A percentile compares a stretch with the other conserved stretches of the same genome.
Conservation (phyloP, 108 stramenopile genomes). For the Cyclotella sp. region DNA sequence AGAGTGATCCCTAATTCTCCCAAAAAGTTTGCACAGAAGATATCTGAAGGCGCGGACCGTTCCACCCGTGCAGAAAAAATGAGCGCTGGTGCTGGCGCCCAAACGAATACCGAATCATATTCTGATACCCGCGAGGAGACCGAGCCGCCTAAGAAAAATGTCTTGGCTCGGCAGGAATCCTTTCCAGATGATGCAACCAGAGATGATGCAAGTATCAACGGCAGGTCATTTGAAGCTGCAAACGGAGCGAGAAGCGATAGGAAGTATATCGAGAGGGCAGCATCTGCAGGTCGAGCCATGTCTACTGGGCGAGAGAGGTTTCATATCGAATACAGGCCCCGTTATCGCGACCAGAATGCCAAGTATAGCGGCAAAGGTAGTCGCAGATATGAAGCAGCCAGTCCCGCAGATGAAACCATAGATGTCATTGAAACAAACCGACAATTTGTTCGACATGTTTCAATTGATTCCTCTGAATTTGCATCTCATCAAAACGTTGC, state of each 20-base stretch:
- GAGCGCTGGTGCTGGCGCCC: too few relatives aligned
- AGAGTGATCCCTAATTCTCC: background rate
- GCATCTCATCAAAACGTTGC: background rate
- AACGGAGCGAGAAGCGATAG: background rate
- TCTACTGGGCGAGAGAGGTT: slow-evolving; percentile 2
- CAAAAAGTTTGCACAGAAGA: background rate
- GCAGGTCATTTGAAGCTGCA: background rate
- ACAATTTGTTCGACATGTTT: background rate
- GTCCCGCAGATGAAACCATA: too few relatives aligned
- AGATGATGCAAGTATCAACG: slow-evolving; percentile 2
- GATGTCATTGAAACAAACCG: background rate
- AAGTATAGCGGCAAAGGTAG: background rate
- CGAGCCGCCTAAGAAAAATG: background rate
- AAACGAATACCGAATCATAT: background rate
- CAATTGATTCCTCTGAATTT: background rate
- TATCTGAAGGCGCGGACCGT: background rate
- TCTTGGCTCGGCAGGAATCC: background rate
- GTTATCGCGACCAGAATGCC: slow-evolving; percentile 2
- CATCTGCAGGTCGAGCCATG: background rate
- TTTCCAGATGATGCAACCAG: slow-evolving; percentile 12
- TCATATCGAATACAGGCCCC: slow-evolving; percentile 4
- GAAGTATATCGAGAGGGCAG: slow-evolving; percentile 11
- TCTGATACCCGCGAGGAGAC: background rate
- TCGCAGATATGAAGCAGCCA: background rate
- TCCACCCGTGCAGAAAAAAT: background rate